phyloP scores from a whole-genome alignment of 495 filamentous ascomycete species.

The Thozetella sp. region DNA sequence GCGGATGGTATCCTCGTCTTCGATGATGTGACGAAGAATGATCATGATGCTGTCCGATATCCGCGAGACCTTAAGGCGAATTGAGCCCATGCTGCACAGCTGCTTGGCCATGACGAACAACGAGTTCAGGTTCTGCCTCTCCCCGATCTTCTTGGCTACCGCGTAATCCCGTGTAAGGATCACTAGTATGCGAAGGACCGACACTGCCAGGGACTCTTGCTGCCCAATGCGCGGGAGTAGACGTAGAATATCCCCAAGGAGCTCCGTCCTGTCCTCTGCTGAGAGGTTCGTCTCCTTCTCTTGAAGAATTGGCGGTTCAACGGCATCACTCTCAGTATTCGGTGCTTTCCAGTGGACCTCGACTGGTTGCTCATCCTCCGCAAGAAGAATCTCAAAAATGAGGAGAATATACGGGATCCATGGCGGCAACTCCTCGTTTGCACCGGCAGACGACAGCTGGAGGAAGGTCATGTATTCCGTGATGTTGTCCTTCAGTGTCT shows the following conservation, averaged over 20 bases:
- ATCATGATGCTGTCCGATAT: conserved; percentile 69
- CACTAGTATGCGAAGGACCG: conserved; percentile 81
- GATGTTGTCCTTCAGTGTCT: conserved; percentile 79
- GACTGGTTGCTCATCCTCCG: conserved; percentile 80
- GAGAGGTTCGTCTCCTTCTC: conserved; percentile 66
- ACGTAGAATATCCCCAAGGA: conserved; percentile 77
- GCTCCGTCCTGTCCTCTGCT: conserved; percentile 61
- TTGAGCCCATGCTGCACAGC: conserved; percentile 73
- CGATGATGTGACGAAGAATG: conserved; percentile 88
- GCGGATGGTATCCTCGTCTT: conserved; percentile 88
- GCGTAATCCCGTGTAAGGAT: conserved; percentile 81
- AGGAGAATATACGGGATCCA: conserved; percentile 93
- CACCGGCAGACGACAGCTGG: conserved; percentile 66
- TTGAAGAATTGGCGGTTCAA: conserved; percentile 57
- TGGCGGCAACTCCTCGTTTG: conserved; percentile 74
- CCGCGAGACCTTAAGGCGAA: conserved; percentile 70
- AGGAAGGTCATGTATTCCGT: conserved; percentile 77
- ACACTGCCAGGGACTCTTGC: conserved; percentile 82
- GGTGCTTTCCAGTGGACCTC: conserved; percentile 75
- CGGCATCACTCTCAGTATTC: conserved; percentile 50
- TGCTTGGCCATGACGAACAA: conserved; percentile 95
- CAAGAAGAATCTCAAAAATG: conserved; percentile 85
- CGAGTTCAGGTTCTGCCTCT: conserved; percentile 86
- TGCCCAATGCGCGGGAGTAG: conserved; percentile 85
- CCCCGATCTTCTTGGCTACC: conserved; percentile 74